phyloP scores from a whole-genome alignment of 1,139 yeast genomes.

The Geotrichum histeridarum region DNA sequence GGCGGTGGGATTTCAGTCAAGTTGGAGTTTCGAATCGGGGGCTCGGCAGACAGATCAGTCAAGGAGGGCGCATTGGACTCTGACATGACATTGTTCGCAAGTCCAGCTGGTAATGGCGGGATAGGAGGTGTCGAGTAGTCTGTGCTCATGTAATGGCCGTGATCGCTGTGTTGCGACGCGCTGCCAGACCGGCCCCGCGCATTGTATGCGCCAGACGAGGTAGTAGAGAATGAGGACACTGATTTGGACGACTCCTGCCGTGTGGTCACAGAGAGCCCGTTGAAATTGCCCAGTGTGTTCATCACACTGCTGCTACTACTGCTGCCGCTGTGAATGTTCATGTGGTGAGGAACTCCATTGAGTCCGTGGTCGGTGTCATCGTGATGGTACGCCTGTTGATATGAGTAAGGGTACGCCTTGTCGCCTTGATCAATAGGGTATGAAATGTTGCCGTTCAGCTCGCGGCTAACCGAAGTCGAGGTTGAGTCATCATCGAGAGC shows the following conservation, averaged over 20 bases:
- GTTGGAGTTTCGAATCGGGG: slow-evolving; percentile 4
- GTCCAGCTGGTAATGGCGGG: slow-evolving; percentile 10
- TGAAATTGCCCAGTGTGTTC: background rate
- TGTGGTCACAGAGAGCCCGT: background rate
- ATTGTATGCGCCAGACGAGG: background rate
- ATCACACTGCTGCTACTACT: slow-evolving; percentile 5
- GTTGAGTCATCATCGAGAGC: slow-evolving; percentile 11
- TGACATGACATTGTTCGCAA: background rate
- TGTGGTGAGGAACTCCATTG: background rate
- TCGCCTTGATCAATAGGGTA: slow-evolving; percentile 8
- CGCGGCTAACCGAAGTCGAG: slow-evolving; percentile 7
- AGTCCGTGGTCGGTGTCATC: background rate
- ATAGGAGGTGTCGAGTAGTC: slow-evolving; percentile 1
- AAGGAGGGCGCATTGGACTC: background rate
- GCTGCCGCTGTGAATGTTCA: slow-evolving; percentile 1
- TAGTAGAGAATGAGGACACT: background rate
- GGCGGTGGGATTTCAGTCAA: slow-evolving; percentile 12
- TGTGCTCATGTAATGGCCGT: background rate
- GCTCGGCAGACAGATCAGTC: background rate
- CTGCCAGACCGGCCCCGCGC: slow-evolving; percentile 15
- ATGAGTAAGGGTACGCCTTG: slow-evolving; percentile 2
- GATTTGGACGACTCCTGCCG: slow-evolving; percentile 6
- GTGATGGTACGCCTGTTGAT: slow-evolving; percentile 16
- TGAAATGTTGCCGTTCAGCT: background rate
- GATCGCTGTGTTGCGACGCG: background rate